Base-by-base conservation (phyloP, 139 green algal genomes). In the Chlorella sorokiniana region DNA sequence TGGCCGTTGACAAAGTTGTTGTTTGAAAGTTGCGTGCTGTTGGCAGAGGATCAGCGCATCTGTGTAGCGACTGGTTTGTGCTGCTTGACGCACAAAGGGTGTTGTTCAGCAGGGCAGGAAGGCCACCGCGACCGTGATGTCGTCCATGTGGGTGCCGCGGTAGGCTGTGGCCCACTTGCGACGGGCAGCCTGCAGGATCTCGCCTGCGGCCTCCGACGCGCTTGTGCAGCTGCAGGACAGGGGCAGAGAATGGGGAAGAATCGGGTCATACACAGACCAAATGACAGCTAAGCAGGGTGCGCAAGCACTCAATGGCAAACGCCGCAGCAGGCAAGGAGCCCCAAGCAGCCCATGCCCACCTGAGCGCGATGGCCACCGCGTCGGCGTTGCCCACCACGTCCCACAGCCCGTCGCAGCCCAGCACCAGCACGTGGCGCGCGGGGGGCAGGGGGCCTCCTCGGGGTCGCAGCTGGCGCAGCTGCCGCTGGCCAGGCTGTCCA, bases 321-420 rank as follows among this genome's bases (percentile, higher is more conserved):
- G n/a, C n/a, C n/a, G n/a, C n/a, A n/a, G n/a, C n/a, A n/a, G n/a
- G n/a, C n/a, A n/a, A n/a, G n/a, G n/a, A n/a, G n/a, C n/a, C 27
- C 33, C 31, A 25, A 38, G 40, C 44, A 76, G 69, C 1, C 11
- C 23, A 14, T 5, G 18, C 64, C 16, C 37, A 78, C 76, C 44
- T 61, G 27, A 56, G 40, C 10, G 79, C 85, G 59, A 89, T 83
- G 31, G 45, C 68, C n/a, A 89, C 62, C 2, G 84, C 84, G 51
- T 87, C 79, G 37, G 75, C 22, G 41, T 76, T 81, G 67, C 29
- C 61, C 20, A 89, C 1, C 48, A 79, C 70, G 45, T 89, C 84
- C 85, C 85, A 89, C 56, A 89, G 27, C 23, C 85, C 85, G 56
- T 89, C 85, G 42, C 68, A 78, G 33, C 37, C 85, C 23, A 89